Percentiles rank a stretch among this genome's conserved stretches.
Evolutionary conservation across 768 basidiomycete genomes (phyloP).

Genomic region (Phaeotremella skinneri): DNA sequence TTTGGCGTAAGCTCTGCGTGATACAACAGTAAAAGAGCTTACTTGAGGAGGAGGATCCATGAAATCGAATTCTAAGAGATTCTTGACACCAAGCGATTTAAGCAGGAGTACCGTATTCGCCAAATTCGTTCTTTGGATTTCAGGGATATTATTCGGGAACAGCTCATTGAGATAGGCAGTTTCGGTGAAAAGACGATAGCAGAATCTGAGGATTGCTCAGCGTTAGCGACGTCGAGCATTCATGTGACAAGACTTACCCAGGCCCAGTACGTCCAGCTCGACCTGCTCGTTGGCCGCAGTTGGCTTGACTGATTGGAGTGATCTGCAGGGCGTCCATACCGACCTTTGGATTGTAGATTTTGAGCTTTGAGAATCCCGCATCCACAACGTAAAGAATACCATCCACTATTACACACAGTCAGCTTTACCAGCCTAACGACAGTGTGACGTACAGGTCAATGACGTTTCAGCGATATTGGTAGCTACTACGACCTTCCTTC

Average conservation of each 20-base stretch:
- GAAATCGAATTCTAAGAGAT: conserved; percentile 96
- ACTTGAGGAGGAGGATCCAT: conserved; percentile 99
- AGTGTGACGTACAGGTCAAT: conserved; percentile 67
- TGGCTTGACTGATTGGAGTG: conserved; percentile 97
- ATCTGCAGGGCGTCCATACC: conserved; percentile 99
- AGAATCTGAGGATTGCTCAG: conserved; percentile 60
- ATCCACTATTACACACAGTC: conserved; percentile 64
- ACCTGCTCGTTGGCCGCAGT: conserved; percentile 92
- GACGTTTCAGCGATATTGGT: conserved; percentile 99
- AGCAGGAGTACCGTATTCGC: conserved; percentile 93
- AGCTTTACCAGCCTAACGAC: neutral
- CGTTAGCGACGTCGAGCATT: neutral
- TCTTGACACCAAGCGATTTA: conserved; percentile 95
- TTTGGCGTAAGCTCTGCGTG: neutral
- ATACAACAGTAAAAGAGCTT: conserved; percentile 21
- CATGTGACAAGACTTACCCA: conserved; percentile 62
- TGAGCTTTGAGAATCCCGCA: conserved; percentile 92
- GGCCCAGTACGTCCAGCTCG: conserved; percentile 94
- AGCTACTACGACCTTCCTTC: conserved; percentile 94
- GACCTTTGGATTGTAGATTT: conserved; percentile 98
- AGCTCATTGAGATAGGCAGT: conserved; percentile 95
- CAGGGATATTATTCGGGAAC: conserved; percentile 92
- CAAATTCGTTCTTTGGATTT: conserved; percentile 96
- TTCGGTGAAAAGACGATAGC: conserved; percentile 95
- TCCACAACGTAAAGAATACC: conserved; percentile 97